Percentiles rank a stretch among this genome's conserved stretches.
These are phyloP conservation scores for Chlorella vulgaris DNA, from an alignment of 139 green algal genomes.

Conservation along the genomic window DNA sequence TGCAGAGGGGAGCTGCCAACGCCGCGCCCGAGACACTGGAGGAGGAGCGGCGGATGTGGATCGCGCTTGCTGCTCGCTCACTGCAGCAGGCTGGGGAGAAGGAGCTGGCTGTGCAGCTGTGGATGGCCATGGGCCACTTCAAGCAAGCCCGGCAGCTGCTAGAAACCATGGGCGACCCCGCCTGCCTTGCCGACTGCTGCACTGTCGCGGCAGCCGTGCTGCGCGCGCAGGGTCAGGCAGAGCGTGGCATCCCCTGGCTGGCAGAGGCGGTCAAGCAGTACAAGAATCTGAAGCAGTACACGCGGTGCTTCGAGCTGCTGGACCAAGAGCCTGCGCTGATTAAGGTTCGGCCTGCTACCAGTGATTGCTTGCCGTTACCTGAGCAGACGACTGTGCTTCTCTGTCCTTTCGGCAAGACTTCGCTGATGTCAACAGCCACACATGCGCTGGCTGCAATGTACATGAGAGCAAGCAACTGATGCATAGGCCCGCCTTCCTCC, in stretches of 20 bases:
- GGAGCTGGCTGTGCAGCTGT: constrained; percentile 17
- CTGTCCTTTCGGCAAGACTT: no score
- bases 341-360: no score
- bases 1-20: not conserved
- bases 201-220: constrained; percentile 9
- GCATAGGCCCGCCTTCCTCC: no score
- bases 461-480: no score
- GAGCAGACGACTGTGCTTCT: no score
- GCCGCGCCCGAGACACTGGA: not conserved
- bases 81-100: constrained; percentile 33
- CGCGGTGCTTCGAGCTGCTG: not conserved
- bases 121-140: not conserved
- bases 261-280: not conserved
- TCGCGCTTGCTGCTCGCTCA: not conserved
- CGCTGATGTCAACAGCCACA: no score
- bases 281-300: not conserved
- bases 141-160: constrained; percentile 19
- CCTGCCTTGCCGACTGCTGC: not conserved
- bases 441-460: no score
- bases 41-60: constrained; percentile 20
- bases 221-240: not conserved
- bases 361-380: no score
- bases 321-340: not conserved
- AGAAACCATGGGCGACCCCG: not conserved
- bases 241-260: constrained; percentile 24